These are phyloP conservation scores for Colletotrichum sp. DNA, from an alignment of 2,329 filamentous ascomycete genomes.

Conservation along the genomic window DNA sequence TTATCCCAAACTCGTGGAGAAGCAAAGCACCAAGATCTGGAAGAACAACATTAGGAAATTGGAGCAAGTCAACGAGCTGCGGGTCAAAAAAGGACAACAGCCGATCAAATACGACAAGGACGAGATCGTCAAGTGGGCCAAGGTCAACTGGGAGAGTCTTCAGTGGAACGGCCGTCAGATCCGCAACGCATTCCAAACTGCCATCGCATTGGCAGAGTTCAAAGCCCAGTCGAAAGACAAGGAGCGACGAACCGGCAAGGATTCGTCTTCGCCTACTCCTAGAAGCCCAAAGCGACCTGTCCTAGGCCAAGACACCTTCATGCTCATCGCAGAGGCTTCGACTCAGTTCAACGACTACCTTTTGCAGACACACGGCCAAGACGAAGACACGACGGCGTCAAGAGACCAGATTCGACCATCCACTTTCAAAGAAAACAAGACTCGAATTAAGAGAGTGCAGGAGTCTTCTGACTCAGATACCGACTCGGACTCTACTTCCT, in stretches of 20 bases:
- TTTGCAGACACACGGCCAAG: not conserved
- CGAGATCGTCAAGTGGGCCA: not conserved
- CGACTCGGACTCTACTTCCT: too few species aligned
- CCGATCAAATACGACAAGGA: not conserved
- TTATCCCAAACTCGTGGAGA: conserved; percentile 29
- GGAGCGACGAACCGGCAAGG: not conserved
- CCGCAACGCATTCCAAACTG: conserved; percentile 49
- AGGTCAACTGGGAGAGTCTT: not conserved
- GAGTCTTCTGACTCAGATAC: not conserved
- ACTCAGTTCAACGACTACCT: conserved; percentile 1
- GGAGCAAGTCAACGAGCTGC: not conserved
- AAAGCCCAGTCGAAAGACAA: conserved; percentile 31
- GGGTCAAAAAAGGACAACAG: not conserved
- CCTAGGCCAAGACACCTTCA: not conserved
- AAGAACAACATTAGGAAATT: not conserved
- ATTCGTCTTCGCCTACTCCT: not conserved
- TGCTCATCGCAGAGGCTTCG: not conserved
- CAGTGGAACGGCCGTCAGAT: conserved; percentile 49
- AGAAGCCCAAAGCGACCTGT: not conserved
- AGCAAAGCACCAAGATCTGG: conserved; percentile 22
- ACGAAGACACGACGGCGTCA: not conserved
- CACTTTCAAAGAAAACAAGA: not conserved
- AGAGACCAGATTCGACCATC: not conserved
- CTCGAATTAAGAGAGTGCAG: not conserved
- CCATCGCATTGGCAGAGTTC: conserved; percentile 47